phyloP scores from a whole-genome alignment of 306 rosid genomes.

The Sophora flavescens region DNA sequence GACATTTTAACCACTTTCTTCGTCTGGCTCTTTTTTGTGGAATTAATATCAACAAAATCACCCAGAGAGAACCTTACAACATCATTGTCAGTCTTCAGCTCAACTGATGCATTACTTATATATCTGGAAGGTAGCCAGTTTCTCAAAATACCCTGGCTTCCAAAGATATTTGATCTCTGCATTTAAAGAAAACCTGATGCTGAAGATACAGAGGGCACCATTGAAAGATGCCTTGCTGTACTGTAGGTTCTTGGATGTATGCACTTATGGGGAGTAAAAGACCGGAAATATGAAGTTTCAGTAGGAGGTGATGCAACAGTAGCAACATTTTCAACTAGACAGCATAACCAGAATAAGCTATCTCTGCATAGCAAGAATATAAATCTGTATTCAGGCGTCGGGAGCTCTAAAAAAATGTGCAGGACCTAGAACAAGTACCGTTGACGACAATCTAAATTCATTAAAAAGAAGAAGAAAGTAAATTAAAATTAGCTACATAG shows the following conservation, averaged over 20 bases:
- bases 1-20: constrained; percentile 61
- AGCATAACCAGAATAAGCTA: constrained; percentile 41
- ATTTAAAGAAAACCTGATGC: constrained; percentile 32
- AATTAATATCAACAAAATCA: constrained; percentile 32
- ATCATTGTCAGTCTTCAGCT: constrained; percentile 60
- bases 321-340: constrained; percentile 51
- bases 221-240: constrained; percentile 36
- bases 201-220: constrained; percentile 28
- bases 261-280: constrained; percentile 35
- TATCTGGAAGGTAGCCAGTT: constrained; percentile 53
- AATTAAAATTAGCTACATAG: not conserved
- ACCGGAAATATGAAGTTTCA: constrained; percentile 36
- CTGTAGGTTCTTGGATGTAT: constrained; percentile 46
- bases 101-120: constrained; percentile 62
- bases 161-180: constrained; percentile 42
- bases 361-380: constrained; percentile 60
- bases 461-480: not conserved
- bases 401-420: constrained; percentile 16
- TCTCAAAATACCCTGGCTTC: constrained; percentile 43
- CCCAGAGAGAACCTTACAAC: constrained; percentile 72
- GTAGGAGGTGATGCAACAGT: constrained; percentile 45
- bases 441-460: constrained; percentile 4
- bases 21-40: constrained; percentile 39
- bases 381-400: constrained; percentile 27
- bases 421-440: not conserved